Conservation (phyloP, 164 flowering plant genomes). For the Nymphaea colorata region DNA sequence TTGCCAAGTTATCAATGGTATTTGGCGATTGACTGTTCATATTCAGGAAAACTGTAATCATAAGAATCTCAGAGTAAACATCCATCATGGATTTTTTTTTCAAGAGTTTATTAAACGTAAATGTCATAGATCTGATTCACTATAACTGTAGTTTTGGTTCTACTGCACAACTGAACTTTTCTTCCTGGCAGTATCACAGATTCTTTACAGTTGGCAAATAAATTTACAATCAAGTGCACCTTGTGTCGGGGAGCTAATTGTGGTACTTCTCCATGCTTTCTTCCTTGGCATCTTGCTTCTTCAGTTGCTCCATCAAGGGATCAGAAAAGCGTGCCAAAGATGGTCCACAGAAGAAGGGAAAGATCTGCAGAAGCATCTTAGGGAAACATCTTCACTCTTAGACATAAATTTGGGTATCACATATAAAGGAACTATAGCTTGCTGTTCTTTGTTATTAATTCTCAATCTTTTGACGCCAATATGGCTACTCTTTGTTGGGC, state of each 20-base stretch:
- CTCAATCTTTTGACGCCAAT: constrained; percentile 29
- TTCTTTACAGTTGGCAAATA: constrained; percentile 13
- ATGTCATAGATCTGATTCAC: too few species aligned
- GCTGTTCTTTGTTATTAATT: constrained; percentile 27
- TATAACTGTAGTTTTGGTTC: too few species aligned
- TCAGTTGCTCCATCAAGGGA: constrained; percentile 15
- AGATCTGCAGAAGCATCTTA: constrained; percentile 11
- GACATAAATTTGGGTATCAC: constrained; percentile 16
- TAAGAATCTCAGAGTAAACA: too few species aligned
- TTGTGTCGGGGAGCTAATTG: constrained; percentile 46
- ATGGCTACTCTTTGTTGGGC: constrained; percentile 18
- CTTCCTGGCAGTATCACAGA: constrained; percentile 17
- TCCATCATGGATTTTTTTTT: too few species aligned
- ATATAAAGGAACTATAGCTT: constrained; percentile 32
- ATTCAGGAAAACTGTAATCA: too few species aligned
- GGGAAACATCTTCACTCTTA: neutral
- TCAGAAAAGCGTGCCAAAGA: constrained; percentile 11
- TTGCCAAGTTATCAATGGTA: too few species aligned
- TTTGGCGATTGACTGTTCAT: too few species aligned
- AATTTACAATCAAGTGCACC: constrained; percentile 22
- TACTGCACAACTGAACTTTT: too few species aligned
- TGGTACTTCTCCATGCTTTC: constrained; percentile 35
- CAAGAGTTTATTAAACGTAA: too few species aligned
- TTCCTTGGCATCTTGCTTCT: constrained; percentile 33
- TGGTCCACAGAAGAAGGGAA: constrained; percentile 17